Conservation (phyloP, 345 rosid genomes). For the Populus simonii region DNA sequence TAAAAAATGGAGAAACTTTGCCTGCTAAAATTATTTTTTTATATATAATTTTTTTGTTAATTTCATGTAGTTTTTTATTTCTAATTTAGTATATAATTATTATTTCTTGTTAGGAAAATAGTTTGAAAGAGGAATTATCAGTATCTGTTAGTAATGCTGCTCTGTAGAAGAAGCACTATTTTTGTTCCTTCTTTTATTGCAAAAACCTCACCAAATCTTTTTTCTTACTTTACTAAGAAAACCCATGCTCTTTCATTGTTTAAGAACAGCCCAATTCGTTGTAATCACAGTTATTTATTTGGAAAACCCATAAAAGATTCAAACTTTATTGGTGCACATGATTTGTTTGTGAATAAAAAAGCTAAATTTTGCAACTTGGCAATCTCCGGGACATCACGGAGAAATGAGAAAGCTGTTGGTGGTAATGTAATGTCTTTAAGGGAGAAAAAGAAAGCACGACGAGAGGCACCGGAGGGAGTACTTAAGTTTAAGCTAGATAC, state of each 20-base stretch:
- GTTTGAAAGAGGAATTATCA: background rate
- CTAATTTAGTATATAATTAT: background rate
- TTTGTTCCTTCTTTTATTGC: constrained; percentile 32
- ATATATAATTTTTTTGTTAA: background rate
- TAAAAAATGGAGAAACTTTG: background rate
- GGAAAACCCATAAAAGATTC: constrained; percentile 16
- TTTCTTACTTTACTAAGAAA: constrained; percentile 26
- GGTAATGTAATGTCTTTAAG: constrained; percentile 36
- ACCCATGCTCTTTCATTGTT: constrained; percentile 28
- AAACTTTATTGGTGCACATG: constrained; percentile 12
- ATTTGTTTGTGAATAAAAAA: constrained; percentile 22
- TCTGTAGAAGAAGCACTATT: constrained; percentile 29
- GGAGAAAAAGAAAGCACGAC: constrained; percentile 45
- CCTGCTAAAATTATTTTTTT: background rate
- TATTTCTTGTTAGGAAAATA: background rate
- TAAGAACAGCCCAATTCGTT: constrained; percentile 22
- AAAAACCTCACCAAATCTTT: constrained; percentile 24
- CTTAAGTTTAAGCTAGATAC: constrained; percentile 53
- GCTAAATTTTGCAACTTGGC: constrained; percentile 40
- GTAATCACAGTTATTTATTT: constrained; percentile 13
- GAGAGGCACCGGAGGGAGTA: constrained; percentile 56
- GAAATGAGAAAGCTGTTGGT: constrained; percentile 28
- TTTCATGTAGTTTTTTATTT: background rate
- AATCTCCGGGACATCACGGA: constrained; percentile 24
- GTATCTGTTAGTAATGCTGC: constrained; percentile 35